phyloP scores from a whole-genome alignment of 2,329 filamentous ascomycete genomes.

The Aspergillus sp. region DNA sequence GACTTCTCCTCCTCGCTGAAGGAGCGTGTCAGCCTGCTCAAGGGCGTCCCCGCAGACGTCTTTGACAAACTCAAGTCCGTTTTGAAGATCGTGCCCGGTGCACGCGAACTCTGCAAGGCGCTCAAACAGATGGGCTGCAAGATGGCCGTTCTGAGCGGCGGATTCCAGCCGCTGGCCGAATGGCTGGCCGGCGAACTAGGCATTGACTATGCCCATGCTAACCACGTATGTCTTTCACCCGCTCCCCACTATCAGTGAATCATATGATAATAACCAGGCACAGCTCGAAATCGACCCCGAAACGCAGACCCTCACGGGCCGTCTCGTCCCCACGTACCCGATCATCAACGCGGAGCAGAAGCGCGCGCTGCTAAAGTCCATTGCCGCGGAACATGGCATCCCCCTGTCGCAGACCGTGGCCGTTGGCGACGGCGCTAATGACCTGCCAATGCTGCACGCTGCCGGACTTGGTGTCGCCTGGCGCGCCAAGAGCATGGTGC shows the following conservation, averaged over 20 bases:
- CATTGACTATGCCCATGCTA: conserved; percentile 84
- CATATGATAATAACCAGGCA: neutral
- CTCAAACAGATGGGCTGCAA: conserved; percentile 78
- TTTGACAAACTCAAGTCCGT: conserved; percentile 73
- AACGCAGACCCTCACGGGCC: conserved; percentile 54
- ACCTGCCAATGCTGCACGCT: conserved; percentile 62
- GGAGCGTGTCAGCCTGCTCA: conserved; percentile 75
- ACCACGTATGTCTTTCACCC: conserved; percentile 58
- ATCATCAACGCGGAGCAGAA: conserved; percentile 62
- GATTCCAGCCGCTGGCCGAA: conserved; percentile 82
- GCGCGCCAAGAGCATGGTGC: conserved; percentile 63
- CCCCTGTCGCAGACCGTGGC: conserved; percentile 54
- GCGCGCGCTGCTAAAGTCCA: conserved; percentile 51
- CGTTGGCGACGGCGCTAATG: conserved; percentile 64
- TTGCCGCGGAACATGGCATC: conserved; percentile 55
- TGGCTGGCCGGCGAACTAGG: conserved; percentile 81
- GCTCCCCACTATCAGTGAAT: neutral
- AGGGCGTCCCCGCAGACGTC: conserved; percentile 73
- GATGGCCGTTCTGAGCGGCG: conserved; percentile 87
- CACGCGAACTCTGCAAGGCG: conserved; percentile 67
- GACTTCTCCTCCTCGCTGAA: conserved; percentile 84
- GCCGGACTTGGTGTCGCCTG: conserved; percentile 63
- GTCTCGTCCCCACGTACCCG: conserved; percentile 50
- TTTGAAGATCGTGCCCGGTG: conserved; percentile 79
- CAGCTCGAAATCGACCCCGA: conserved; percentile 49